Conservation (phyloP, 495 filamentous ascomycete genomes). For the Clavariopsis aquatica region DNA sequence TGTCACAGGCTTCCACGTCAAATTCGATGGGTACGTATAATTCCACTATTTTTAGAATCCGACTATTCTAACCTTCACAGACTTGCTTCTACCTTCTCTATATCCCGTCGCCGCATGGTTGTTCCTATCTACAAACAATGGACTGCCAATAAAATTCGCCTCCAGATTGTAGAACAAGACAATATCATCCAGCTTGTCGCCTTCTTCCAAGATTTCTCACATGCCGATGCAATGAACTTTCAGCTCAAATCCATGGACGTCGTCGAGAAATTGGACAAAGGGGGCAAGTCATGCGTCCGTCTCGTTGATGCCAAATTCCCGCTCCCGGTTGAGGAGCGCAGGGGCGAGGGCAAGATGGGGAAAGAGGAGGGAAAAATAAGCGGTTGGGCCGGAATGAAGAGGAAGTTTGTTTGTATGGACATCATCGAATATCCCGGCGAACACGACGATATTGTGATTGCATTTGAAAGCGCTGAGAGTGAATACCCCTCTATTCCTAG, state of each 20-base stretch:
- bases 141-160: conserved; percentile 71
- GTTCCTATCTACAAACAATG: conserved; percentile 91
- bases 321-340: conserved; percentile 54
- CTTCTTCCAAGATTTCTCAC: conserved; percentile 80
- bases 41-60: neutral
- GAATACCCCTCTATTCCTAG: conserved; percentile 44
- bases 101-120: conserved; percentile 80
- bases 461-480: conserved; percentile 80
- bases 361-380: conserved; percentile 31
- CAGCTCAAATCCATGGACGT: conserved; percentile 75
- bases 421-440: conserved; percentile 84
- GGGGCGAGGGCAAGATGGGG: conserved; percentile 36
- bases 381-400: conserved; percentile 54
- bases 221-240: conserved; percentile 86
- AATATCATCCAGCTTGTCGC: conserved; percentile 72
- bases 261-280: conserved; percentile 69
- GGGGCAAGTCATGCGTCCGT: conserved; percentile 65
- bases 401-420: conserved; percentile 77
- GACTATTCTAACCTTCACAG: conserved; percentile 40
- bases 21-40: conserved; percentile 63
- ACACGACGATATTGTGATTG: conserved; percentile 83
- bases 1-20: conserved; percentile 72
- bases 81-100: conserved; percentile 70
- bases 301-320: conserved; percentile 90
- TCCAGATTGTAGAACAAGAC: conserved; percentile 76